Evolutionary conservation across 75 land plant genomes (phyloP).

Genomic region (Picea glauca): DNA sequence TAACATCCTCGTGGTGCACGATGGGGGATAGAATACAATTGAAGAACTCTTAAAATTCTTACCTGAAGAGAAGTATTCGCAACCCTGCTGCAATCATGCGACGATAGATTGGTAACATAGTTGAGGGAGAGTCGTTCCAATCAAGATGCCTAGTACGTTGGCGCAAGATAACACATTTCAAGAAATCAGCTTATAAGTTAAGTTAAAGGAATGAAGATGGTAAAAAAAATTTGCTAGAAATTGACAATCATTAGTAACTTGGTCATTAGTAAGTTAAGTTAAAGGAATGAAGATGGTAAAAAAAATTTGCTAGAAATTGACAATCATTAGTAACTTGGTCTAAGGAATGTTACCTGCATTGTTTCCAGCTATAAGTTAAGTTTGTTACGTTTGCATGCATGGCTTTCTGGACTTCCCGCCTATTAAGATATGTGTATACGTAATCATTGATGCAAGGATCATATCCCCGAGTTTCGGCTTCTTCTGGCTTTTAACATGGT

Average conservation of each 20-base stretch:
- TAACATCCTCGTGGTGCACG: not conserved
- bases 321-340: no score
- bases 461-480: slow-evolving; percentile 20
- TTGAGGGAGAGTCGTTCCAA: slow-evolving; percentile 62
- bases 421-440: slow-evolving; percentile 39
- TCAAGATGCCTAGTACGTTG: not conserved
- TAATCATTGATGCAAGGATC: slow-evolving; percentile 55
- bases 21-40: slow-evolving; percentile 21
- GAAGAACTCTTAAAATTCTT: slow-evolving; percentile 31
- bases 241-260: no score
- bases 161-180: slow-evolving; percentile 49
- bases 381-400: slow-evolving; percentile 61
- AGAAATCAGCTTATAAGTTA: not conserved
- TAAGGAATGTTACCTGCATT: slow-evolving; percentile 38
- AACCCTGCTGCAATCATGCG: slow-evolving; percentile 75
- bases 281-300: no score
- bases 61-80: slow-evolving; percentile 23
- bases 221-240: not conserved
- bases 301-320: not conserved
- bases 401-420: slow-evolving; percentile 64
- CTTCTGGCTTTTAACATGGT: not conserved
- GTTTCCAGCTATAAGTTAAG: slow-evolving; percentile 36
- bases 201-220: no score
- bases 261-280: no score
- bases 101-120: slow-evolving; percentile 76